phyloP scores from a whole-genome alignment of 2,329 filamentous ascomycete species.

The Cladophialophora bantiana region DNA sequence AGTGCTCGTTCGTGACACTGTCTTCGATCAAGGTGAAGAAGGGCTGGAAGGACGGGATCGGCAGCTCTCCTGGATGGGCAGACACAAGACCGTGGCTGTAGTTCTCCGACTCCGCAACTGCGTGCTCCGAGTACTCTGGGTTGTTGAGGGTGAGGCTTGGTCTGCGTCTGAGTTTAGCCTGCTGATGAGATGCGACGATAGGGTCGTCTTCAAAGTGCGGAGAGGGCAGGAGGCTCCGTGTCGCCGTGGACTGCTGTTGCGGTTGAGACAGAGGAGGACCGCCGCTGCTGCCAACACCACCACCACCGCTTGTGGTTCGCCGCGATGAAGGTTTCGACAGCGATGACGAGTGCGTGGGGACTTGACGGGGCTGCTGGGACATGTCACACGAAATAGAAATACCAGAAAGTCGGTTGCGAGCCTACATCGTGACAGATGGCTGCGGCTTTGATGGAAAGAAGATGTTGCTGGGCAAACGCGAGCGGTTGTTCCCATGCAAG shows the following conservation, averaged over 20 bases:
- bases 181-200: constrained; percentile 29
- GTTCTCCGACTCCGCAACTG: constrained; percentile 31
- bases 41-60: constrained; percentile 66
- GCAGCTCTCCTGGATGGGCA: background rate
- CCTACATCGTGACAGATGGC: constrained; percentile 22
- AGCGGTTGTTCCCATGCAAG: constrained; percentile 12
- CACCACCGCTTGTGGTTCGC: constrained; percentile 27
- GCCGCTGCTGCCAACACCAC: constrained; percentile 17
- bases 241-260: background rate
- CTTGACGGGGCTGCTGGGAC: constrained; percentile 35
- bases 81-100: constrained; percentile 20
- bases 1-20: constrained; percentile 71
- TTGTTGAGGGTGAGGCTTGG: constrained; percentile 25
- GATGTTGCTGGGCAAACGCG: constrained; percentile 5
- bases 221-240: constrained; percentile 34
- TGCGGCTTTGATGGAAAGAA: background rate
- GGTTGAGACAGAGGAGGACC: constrained; percentile 2
- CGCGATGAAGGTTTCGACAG: constrained; percentile 40
- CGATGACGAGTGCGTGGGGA: constrained; percentile 36
- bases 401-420: constrained; percentile 4
- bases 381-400: constrained; percentile 25
- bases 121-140: constrained; percentile 32
- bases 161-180: constrained; percentile 17
- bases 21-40: constrained; percentile 89
- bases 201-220: constrained; percentile 38